Evolutionary conservation across 257 asterid genomes (phyloP), one percentile per base, ranked within the genome.

Genomic region (Echium plantagineum): DNA sequence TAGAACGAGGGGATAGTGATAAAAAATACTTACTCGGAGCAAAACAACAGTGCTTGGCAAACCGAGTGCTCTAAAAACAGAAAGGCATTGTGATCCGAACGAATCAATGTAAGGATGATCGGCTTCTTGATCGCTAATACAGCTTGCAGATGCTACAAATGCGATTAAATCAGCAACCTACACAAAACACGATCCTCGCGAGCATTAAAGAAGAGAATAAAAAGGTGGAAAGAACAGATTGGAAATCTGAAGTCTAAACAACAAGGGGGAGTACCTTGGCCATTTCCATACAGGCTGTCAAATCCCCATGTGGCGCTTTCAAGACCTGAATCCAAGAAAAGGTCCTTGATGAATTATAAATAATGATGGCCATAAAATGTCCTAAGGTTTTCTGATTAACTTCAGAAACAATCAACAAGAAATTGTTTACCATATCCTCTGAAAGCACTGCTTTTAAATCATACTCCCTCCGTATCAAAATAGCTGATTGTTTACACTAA

Each of bases 151-250:
- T 76, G 95, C 91, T 69, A 93, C 96, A 78, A 93, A 93, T 67
- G 89, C 97, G 78, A 93, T 80, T 76, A 89, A 81, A 85, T 93
- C 99, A 74, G 99, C 96, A 71, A 86, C 87, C 98, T 93, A 70
- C 51, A 69, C 52, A 38, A 57, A 62, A 32, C 58, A 15, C 9
- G 6, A 47, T 55, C 52, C 64, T 55, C 21, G 55, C 15, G 47
- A 20, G 49, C 46, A 15, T 7, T 28, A 21, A 15, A 15, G 12
- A 46, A 26, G 16, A 46, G 42, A 47, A 26, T 13, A 51, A 12
- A 47, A 20, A 61, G 38, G 8, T 15, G 22, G 31, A n/a, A 54
- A 16, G 46, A 38, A 46, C 17, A 49, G 35, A 30, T 19, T 12
- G 10, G 20, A 28, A 24, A 22, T 47, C 58, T 9, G 15, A 28